phyloP scores from a whole-genome alignment of 2,329 filamentous ascomycete genomes.

The Cytospora piceicola region DNA sequence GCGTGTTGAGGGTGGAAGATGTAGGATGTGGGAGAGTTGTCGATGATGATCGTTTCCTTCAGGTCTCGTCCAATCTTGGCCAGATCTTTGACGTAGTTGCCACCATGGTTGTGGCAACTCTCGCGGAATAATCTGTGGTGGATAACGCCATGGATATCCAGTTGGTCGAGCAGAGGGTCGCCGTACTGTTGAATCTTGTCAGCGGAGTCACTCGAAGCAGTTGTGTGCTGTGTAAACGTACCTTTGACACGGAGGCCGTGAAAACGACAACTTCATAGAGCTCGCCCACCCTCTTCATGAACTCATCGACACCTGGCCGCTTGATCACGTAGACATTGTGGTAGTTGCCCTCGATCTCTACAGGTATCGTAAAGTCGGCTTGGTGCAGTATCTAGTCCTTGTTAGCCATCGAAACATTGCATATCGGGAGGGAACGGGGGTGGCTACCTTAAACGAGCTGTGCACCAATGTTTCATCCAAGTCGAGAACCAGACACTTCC shows the following conservation, averaged over 20 bases:
- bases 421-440: slow-evolving; percentile 32
- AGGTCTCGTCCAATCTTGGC: slow-evolving; percentile 96
- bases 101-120: slow-evolving; percentile 99
- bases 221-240: slow-evolving; percentile 46
- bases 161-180: slow-evolving; percentile 91
- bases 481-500: slow-evolving; percentile 94
- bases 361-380: slow-evolving; percentile 97
- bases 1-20: slow-evolving; percentile 99
- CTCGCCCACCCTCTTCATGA: slow-evolving; percentile 98
- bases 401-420: not conserved
- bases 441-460: slow-evolving; percentile 95
- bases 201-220: slow-evolving; percentile 15
- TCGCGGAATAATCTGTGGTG: slow-evolving; percentile 96
- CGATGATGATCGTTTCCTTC: slow-evolving; percentile 98
- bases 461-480: slow-evolving; percentile 96
- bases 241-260: slow-evolving; percentile 97
- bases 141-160: slow-evolving; percentile 96
- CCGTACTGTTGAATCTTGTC: slow-evolving; percentile 68
- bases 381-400: slow-evolving; percentile 82
- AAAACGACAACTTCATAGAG: slow-evolving; percentile 99
- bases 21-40: slow-evolving; percentile 98
- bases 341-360: slow-evolving; percentile 98
- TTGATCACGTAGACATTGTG: slow-evolving; percentile 99
- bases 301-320: slow-evolving; percentile 95
- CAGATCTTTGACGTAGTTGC: slow-evolving; percentile 98